Evolutionary conservation across 257 asterid genomes (phyloP), one percentile per base, ranked within the genome.

Genomic region (Cruciata laevipes): DNA sequence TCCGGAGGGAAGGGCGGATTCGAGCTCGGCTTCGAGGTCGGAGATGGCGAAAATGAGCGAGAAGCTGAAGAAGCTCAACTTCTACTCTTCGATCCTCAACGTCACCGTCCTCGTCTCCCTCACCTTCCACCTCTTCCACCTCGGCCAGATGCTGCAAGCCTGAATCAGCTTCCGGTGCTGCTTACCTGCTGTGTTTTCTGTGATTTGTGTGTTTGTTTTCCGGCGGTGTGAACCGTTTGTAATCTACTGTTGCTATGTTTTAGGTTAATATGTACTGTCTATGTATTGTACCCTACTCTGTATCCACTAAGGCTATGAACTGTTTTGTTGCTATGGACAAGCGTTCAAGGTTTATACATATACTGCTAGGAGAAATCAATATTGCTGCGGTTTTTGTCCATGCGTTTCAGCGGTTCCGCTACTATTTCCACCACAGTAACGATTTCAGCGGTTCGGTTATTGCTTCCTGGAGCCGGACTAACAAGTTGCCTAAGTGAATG

Each of bases 51-150:
- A 74, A 6, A 17, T 83, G 75, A 85, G 78, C 24, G 77, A 66
- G 63, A 58, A 16, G 0, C 79, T 89, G 0, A 78, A 69, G 79
- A 78, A 72, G 82, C 71, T 89, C 58, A 92, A 89, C 61, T 69
- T 88, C 0, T 77, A 74, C 24, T 87, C 98, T 5, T 92, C 98
- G 3, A 72, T 81, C 68, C 84, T 89, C 69, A 92, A 92, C 78
- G 79, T 85, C 6, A 13, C 67, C 13, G 75, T 89, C 0, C 79
- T 89, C 7, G 73, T 81, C 79, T 71, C 77, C 21, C 89, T 92
- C 18, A 84, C 89, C 0, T 82, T 84, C 82, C 96, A 87, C 71
- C 86, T 86, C 2, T 82, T 82, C 31, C 78, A 77, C 77, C 77
- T 87, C 1, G 83, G 84, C 12, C 88, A 78, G 21, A 74, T 71